These are phyloP conservation scores for Bipolaris sorokiniana DNA, from an alignment of 2,329 filamentous ascomycete species.

Conservation along the genomic window DNA sequence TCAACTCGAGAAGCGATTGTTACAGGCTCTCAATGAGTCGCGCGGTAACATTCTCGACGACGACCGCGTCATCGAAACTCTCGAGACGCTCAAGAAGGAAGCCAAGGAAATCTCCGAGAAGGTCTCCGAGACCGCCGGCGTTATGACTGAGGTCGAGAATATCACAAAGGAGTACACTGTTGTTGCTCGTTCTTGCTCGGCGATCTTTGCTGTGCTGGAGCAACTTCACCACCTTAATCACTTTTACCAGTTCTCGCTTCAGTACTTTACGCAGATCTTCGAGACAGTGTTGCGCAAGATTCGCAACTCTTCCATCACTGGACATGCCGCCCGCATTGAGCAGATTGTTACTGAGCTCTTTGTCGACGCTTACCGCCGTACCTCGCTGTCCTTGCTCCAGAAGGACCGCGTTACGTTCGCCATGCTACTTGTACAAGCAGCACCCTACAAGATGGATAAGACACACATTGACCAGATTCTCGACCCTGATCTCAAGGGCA, in stretches of 20 bases:
- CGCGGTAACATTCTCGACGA: slow-evolving; percentile 98
- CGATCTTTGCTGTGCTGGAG: slow-evolving; percentile 94
- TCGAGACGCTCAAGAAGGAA: slow-evolving; percentile 97
- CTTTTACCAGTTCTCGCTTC: slow-evolving; percentile 98
- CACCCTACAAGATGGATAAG: slow-evolving; percentile 96
- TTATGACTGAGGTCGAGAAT: slow-evolving; percentile 96
- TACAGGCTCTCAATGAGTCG: slow-evolving; percentile 96
- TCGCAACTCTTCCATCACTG: slow-evolving; percentile 72
- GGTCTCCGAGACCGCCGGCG: slow-evolving; percentile 94
- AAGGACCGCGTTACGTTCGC: slow-evolving; percentile 94
- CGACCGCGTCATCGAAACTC: slow-evolving; percentile 95
- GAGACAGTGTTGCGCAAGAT: slow-evolving; percentile 86
- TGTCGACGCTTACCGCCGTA: slow-evolving; percentile 87
- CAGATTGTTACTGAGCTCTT: slow-evolving; percentile 92
- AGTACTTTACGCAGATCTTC: slow-evolving; percentile 98
- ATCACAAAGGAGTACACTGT: slow-evolving; percentile 94
- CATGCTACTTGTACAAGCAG: slow-evolving; percentile 92
- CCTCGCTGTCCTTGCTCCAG: slow-evolving; percentile 89
- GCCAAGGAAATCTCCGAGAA: slow-evolving; percentile 94
- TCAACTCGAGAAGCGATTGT: slow-evolving; percentile 88
- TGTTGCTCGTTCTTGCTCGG: slow-evolving; percentile 93
- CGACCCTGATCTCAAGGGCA: slow-evolving; percentile 75
- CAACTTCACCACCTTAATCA: slow-evolving; percentile 98
- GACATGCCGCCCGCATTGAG: slow-evolving; percentile 81
- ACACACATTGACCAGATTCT: slow-evolving; percentile 83